Evolutionary conservation across 768 basidiomycete species (phyloP).

Genomic region (Hypholoma fasciculare): DNA sequence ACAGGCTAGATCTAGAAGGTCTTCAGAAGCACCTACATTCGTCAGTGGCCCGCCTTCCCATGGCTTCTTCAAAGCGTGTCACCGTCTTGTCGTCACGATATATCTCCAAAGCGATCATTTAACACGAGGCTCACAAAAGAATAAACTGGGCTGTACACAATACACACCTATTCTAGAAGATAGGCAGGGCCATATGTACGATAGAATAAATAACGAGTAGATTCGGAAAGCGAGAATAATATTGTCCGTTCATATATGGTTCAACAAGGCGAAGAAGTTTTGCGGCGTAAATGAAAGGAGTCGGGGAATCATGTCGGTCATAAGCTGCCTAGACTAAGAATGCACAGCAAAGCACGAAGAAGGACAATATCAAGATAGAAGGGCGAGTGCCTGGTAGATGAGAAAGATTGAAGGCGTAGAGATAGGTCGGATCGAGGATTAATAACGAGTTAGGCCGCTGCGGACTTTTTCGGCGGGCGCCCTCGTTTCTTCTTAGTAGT

Average conservation of each 20-base stretch:
- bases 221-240: conserved; percentile 15
- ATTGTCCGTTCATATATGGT: conserved; percentile 24
- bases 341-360: conserved; percentile 26
- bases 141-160: conserved; percentile 30
- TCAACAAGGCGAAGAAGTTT: conserved; percentile 24
- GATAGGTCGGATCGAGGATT: conserved; percentile 16
- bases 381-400: conserved; percentile 10
- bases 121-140: conserved; percentile 29
- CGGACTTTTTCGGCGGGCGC: conserved; percentile 61
- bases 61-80: conserved; percentile 24
- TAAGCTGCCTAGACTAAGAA: conserved; percentile 32
- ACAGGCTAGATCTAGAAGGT: conserved; percentile 30
- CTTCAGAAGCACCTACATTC: conserved; percentile 24
- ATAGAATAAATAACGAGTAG: conserved; percentile 29
- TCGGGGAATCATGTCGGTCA: conserved; percentile 34
- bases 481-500: conserved; percentile 70
- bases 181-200: conserved; percentile 26
- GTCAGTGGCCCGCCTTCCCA: conserved; percentile 22
- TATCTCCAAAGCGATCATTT: conserved; percentile 15
- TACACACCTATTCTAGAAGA: conserved; percentile 26
- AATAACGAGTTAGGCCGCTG: conserved; percentile 21
- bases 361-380: conserved; percentile 25
- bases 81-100: conserved; percentile 12
- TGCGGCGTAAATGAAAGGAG: conserved; percentile 27
- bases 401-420: conserved; percentile 18